A percentile compares a stretch with the other conserved stretches of the same genome.
These are phyloP conservation scores for Arabidopsis arenosa DNA, from an alignment of 345 rosid genomes.

Conservation along the genomic window DNA sequence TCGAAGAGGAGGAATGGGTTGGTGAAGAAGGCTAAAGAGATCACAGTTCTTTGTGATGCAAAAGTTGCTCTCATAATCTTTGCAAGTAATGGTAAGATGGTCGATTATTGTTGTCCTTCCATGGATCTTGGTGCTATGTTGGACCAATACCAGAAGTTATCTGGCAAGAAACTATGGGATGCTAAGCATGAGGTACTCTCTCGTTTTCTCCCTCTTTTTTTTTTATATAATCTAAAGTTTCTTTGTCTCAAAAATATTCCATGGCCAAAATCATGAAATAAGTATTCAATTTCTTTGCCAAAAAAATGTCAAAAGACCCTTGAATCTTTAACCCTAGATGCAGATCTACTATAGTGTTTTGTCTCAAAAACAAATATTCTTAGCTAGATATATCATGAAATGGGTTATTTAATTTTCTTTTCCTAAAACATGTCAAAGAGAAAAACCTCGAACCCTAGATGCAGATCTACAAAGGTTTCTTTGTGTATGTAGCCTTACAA, in stretches of 20 bases:
- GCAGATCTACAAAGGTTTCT: conserved; percentile 37
- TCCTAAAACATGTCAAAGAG: conserved; percentile 35
- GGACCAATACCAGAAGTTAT: conserved; percentile 76
- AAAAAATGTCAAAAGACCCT: conserved; percentile 53
- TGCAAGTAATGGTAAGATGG: conserved; percentile 71
- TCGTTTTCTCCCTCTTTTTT: neutral
- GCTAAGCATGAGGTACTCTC: conserved; percentile 89
- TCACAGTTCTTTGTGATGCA: conserved; percentile 80
- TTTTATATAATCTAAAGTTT: neutral
- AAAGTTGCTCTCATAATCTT: conserved; percentile 72
- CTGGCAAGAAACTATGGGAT: conserved; percentile 91
- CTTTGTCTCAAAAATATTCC: conserved; percentile 23
- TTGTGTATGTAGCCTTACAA: conserved; percentile 38
- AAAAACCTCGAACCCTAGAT: conserved; percentile 56
- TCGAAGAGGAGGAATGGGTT: conserved; percentile 79
- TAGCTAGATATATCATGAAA: conserved; percentile 32
- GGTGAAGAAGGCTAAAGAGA: conserved; percentile 80
- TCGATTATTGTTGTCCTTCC: conserved; percentile 67
- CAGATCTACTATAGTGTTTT: conserved; percentile 60
- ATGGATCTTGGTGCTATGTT: conserved; percentile 68
- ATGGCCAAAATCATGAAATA: conserved; percentile 34
- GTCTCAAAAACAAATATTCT: conserved; percentile 36
- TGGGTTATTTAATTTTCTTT: conserved; percentile 40
- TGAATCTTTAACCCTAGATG: conserved; percentile 53
- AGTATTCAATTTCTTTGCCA: conserved; percentile 43